Conservation (phyloP, 2,329 filamentous ascomycete species). For the Onygenales sp. region DNA sequence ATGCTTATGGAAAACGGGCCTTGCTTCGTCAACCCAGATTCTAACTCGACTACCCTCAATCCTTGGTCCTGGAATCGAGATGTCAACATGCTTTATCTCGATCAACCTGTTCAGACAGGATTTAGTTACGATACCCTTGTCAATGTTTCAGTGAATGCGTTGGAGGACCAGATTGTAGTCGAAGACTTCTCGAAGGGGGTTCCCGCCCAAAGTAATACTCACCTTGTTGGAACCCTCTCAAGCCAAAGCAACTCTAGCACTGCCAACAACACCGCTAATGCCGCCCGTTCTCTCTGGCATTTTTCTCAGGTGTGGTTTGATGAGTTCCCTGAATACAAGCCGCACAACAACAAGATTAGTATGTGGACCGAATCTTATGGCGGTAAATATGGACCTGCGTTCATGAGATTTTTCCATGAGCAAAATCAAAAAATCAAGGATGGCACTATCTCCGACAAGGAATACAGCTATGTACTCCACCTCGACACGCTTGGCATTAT, state of each 20-base stretch:
- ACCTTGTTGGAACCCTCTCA: constrained; percentile 4
- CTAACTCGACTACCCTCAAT: constrained; percentile 43
- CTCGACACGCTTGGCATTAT: constrained; percentile 40
- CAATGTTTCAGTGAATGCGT: constrained; percentile 20
- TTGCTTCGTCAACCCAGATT: constrained; percentile 44
- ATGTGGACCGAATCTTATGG: constrained; percentile 39
- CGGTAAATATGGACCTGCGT: constrained; percentile 33
- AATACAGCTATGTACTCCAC: constrained; percentile 18
- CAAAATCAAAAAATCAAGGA: constrained; percentile 31
- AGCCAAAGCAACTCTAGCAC: not conserved
- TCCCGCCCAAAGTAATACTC: constrained; percentile 2
- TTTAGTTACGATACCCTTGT: constrained; percentile 30
- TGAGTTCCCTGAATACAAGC: constrained; percentile 47
- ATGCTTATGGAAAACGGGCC: constrained; percentile 44
- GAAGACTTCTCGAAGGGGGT: not conserved
- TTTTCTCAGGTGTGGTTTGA: constrained; percentile 49
- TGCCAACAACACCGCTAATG: constrained; percentile 17
- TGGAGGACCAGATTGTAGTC: not conserved
- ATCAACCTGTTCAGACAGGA: constrained; percentile 54
- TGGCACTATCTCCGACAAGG: constrained; percentile 22
- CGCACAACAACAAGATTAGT: constrained; percentile 36
- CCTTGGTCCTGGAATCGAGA: constrained; percentile 55
- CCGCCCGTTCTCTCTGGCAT: constrained; percentile 43
- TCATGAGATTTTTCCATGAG: constrained; percentile 28
- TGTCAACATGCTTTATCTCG: constrained; percentile 59